Evolutionary conservation across 2,329 filamentous ascomycete species (phyloP).

Genomic region (Spiromastix sp.): DNA sequence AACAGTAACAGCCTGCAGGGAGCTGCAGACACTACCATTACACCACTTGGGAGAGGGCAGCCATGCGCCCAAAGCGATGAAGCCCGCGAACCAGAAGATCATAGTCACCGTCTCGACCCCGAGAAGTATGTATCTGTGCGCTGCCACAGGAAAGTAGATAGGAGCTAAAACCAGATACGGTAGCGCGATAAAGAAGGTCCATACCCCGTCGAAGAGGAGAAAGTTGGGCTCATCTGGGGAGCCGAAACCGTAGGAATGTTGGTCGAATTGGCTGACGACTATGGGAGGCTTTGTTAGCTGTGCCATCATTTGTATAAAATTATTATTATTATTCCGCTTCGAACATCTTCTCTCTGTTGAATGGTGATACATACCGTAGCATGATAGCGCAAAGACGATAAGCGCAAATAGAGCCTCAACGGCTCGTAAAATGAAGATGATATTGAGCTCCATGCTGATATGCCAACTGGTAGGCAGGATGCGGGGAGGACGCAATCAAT

Average conservation of each 20-base stretch:
- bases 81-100: constrained; percentile 84
- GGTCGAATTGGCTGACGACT: constrained; percentile 46
- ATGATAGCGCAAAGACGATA: constrained; percentile 64
- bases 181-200: constrained; percentile 60
- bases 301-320: background rate
- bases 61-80: constrained; percentile 62
- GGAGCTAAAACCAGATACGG: constrained; percentile 61
- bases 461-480: no score
- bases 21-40: constrained; percentile 45
- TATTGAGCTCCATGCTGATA: constrained; percentile 7
- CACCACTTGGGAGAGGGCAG: constrained; percentile 48
- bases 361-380: constrained; percentile 60
- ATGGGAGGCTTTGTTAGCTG: constrained; percentile 1
- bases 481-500: no score
- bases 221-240: constrained; percentile 58
- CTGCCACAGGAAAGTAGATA: constrained; percentile 48
- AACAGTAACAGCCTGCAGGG: constrained; percentile 43
- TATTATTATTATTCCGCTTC: no score
- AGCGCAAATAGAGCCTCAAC: constrained; percentile 59
- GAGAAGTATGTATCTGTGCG: constrained; percentile 56
- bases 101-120: constrained; percentile 61
- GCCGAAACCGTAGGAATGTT: constrained; percentile 29
- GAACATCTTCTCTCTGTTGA: no score
- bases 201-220: constrained; percentile 67
- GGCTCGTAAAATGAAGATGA: constrained; percentile 41